A percentile compares a stretch with the other conserved stretches of the same genome.
These are phyloP conservation scores for Mycena haematopus DNA, from an alignment of 768 basidiomycete species.

Conservation along the genomic window DNA sequence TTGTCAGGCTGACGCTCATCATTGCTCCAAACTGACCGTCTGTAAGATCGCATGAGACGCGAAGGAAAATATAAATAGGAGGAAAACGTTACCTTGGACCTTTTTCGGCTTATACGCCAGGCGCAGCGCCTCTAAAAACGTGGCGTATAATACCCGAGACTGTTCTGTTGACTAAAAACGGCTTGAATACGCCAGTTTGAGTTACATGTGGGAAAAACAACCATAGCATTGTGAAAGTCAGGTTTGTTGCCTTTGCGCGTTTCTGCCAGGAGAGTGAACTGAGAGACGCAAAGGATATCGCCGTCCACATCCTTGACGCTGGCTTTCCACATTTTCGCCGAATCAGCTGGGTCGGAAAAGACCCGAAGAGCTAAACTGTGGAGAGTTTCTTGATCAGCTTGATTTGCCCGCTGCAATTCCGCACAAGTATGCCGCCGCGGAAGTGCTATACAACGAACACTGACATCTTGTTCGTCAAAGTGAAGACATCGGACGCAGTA, in stretches of 20 bases:
- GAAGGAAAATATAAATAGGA: constrained; percentile 3
- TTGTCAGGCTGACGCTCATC: constrained; percentile 90
- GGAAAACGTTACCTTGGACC: constrained; percentile 67
- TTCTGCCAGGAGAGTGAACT: constrained; percentile 90
- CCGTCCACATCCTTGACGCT: constrained; percentile 89
- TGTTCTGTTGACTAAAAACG: constrained; percentile 62
- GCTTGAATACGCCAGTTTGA: neutral
- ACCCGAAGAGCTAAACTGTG: constrained; percentile 73
- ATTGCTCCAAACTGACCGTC: constrained; percentile 96
- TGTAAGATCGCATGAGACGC: constrained; percentile 37
- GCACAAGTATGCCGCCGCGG: neutral
- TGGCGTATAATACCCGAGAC: constrained; percentile 72
- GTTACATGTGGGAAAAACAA: constrained; percentile 42
- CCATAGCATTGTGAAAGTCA: constrained; percentile 95
- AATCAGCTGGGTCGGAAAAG: constrained; percentile 64
- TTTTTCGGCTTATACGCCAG: constrained; percentile 73
- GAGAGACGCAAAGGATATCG: constrained; percentile 93
- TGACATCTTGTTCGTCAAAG: constrained; percentile 85
- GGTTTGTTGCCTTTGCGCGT: constrained; percentile 89
- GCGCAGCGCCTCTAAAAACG: constrained; percentile 73
- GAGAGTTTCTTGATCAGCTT: constrained; percentile 9
- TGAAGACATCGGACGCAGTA: constrained; percentile 71
- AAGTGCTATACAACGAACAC: constrained; percentile 23
- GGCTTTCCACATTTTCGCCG: constrained; percentile 81
- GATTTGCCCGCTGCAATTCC: constrained; percentile 1